Percentiles rank a stretch among this genome's conserved stretches.
Conservation (phyloP, 148 eudicot genomes). For the Camellia japonica region DNA sequence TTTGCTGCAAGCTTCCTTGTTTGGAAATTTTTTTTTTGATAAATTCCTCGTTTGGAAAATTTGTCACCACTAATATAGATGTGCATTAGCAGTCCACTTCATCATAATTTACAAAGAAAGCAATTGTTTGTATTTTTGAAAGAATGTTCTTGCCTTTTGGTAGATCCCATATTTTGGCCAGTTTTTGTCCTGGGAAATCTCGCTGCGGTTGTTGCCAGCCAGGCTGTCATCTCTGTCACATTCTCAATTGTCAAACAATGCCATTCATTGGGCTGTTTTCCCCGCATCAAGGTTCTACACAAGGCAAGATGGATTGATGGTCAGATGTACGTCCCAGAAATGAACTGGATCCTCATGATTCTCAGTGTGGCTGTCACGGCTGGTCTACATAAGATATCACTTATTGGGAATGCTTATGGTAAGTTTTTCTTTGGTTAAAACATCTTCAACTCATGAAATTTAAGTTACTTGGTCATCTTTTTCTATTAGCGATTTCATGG, state of each 20-base stretch:
- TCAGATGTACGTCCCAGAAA: too few relatives aligned
- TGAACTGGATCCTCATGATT: conserved; percentile 51
- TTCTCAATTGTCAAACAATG: conserved; percentile 50
- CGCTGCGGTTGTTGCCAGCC: conserved; percentile 45
- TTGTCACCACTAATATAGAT: background rate
- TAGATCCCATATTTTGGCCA: conserved; percentile 50
- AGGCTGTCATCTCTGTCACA: conserved; percentile 49
- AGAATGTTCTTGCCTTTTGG: conserved; percentile 7
- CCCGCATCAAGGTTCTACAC: too few relatives aligned
- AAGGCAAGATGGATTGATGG: too few relatives aligned
- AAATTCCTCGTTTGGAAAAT: background rate
- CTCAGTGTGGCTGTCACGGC: conserved; percentile 37
- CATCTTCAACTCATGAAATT: background rate
- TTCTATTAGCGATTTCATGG: background rate
- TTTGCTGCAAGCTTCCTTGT: background rate
- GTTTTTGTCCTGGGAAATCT: conserved; percentile 41
- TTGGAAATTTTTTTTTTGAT: too few relatives aligned
- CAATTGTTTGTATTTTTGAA: background rate
- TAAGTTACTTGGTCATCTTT: background rate
- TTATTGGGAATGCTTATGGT: conserved; percentile 55
- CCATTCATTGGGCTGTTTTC: conserved; percentile 45
- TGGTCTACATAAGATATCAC: conserved; percentile 39
- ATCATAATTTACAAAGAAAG: background rate
- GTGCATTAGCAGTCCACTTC: background rate
- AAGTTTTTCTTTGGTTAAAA: background rate